These are phyloP conservation scores for Candida corydali DNA, from an alignment of 805 yeast species.

Conservation along the genomic window DNA sequence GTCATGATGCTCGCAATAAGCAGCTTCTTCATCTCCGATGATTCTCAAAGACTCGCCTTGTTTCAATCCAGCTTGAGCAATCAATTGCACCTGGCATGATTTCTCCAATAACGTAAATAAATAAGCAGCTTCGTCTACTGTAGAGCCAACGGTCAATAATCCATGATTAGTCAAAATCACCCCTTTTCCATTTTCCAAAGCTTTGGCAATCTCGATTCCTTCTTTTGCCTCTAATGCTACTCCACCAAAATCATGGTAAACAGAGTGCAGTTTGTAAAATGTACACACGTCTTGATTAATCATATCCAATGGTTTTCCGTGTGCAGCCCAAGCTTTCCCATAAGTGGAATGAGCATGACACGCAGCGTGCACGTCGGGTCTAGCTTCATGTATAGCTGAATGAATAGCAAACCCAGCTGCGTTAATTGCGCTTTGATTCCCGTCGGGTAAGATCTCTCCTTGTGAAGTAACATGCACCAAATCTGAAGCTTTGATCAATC, in stretches of 20 bases:
- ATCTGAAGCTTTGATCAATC: conserved; percentile 34
- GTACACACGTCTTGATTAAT: conserved; percentile 72
- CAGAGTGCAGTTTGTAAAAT: conserved; percentile 62
- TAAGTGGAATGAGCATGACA: conserved; percentile 38
- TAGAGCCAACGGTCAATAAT: conserved; percentile 29
- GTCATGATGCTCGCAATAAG: conserved; percentile 54
- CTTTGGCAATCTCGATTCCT: conserved; percentile 26
- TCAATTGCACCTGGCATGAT: conserved; percentile 26
- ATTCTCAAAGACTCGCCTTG: conserved; percentile 37
- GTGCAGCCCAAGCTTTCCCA: conserved; percentile 36
- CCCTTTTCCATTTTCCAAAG: conserved; percentile 28
- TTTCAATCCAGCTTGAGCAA: conserved; percentile 39
- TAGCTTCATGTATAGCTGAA: conserved; percentile 33
- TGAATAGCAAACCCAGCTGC: conserved; percentile 42
- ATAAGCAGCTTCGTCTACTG: conserved; percentile 36
- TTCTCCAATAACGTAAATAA: conserved; percentile 28
- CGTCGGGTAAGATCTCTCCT: conserved; percentile 37
- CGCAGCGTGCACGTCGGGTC: conserved; percentile 38
- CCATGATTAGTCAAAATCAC: conserved; percentile 33
- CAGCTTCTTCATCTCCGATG: conserved; percentile 61
- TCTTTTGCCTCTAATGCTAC: conserved; percentile 48
- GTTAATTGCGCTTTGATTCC: conserved; percentile 34
- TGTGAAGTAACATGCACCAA: conserved; percentile 36
- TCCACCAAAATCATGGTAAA: conserved; percentile 71
- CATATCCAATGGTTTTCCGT: conserved; percentile 58